A percentile compares a stretch with the other conserved stretches of the same genome.
These are phyloP conservation scores for Ophiostoma quercus DNA, from an alignment of 2,329 filamentous ascomycete genomes.

Conservation along the genomic window DNA sequence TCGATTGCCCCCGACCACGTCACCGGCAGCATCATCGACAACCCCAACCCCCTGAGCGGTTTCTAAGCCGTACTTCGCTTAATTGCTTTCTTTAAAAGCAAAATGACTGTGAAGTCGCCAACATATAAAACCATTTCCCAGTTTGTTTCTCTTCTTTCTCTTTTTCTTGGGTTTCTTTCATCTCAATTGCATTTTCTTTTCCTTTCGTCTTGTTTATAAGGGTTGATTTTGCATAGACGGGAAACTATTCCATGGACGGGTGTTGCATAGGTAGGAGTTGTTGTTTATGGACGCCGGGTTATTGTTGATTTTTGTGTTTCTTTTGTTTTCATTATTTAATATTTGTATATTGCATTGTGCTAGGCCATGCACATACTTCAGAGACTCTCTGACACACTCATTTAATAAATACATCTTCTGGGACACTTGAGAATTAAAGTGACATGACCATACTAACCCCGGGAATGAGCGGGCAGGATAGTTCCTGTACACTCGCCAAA, in stretches of 20 bases:
- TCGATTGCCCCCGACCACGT: constrained; percentile 35
- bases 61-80: constrained; percentile 29
- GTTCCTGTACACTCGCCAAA: constrained; percentile 39
- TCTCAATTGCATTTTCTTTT: no score
- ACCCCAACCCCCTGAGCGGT: constrained; percentile 41
- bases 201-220: neutral
- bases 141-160: no score
- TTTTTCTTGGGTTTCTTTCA: no score
- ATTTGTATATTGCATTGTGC: neutral
- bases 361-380: neutral
- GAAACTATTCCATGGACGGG: neutral
- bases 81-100: no score
- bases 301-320: neutral
- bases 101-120: neutral
- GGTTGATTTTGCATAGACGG: neutral
- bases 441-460: neutral
- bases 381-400: neutral
- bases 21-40: constrained; percentile 38
- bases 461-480: constrained; percentile 24
- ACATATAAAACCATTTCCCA: neutral
- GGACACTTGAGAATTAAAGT: neutral
- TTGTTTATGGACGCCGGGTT: neutral
- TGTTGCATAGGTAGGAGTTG: neutral
- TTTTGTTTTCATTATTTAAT: neutral
- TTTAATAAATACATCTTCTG: neutral